Evolutionary conservation across 164 flowering plant species (phyloP), one percentile per base, ranked within the genome.

Genomic region (Dillenia suffruticosa): DNA sequence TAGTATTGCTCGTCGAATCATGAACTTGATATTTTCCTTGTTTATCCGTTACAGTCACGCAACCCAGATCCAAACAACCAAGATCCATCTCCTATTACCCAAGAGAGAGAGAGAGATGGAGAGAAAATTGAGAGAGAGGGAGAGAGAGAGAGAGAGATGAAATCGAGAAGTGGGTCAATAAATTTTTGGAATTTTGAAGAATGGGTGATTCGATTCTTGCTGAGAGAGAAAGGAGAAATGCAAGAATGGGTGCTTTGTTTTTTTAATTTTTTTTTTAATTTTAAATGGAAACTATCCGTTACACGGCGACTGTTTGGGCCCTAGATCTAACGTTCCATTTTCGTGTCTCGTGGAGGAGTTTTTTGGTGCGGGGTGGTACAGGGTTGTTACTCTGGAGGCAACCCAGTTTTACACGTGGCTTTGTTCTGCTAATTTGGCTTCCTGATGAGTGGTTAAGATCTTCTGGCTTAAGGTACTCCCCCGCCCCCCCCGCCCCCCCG

Each of bases 1-100:
- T 56, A 1, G 70, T 49, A 58, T 73, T 74, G 52, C 40, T 75
- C 45, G 63, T 56, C 19, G 68, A 65, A 66, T 64, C 74, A 44
- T 52, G n/a, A 54, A 50, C 46, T 5, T 52, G 6, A 8, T 53
- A 72, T 14, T 52, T 57, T 58, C 40, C 61, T 47, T 62, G 65
- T 60, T 74, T 77, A 13, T 78, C 82, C 1, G 68, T 48, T 10
- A 52, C 68, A 47, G 74, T 56, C 62, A 71, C 50, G 58, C 80
- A 83, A 54, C 86, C 78, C 74, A 83, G 49, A 50, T 82, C 84
- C 65, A 80, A 51, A 69, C 85, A 81, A 0, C 82, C 84, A 14
- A 79, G 67, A 71, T 81, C 85, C 87, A 82, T 80, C 57, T n/a
- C 51, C 16, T 53, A 13, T 45, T n/a, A 48, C 61, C 5, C 45